These are phyloP conservation scores for Canavalia gladiata DNA, from an alignment of 306 rosid species.

Conservation along the genomic window DNA sequence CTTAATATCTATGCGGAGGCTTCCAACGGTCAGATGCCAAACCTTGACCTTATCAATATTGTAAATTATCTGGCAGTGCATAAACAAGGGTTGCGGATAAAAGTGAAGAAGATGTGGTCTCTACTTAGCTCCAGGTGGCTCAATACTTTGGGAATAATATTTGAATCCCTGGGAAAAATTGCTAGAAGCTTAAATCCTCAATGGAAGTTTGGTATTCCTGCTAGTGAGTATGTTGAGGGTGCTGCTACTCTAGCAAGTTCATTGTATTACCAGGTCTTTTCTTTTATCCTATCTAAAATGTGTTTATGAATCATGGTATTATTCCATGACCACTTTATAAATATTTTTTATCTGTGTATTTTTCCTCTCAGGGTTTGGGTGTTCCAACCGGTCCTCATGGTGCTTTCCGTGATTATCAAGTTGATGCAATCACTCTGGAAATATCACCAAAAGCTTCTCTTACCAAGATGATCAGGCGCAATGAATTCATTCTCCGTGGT, in stretches of 20 bases:
- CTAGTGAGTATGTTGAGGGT: conserved; percentile 87
- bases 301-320: neutral
- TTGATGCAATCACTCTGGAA: conserved; percentile 94
- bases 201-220: conserved; percentile 92
- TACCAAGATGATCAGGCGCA: conserved; percentile 60
- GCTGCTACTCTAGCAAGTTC: conserved; percentile 95
- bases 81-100: conserved; percentile 81
- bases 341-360: conserved; percentile 37
- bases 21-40: conserved; percentile 97
- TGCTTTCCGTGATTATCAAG: conserved; percentile 96
- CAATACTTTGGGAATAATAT: conserved; percentile 70
- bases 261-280: conserved; percentile 81
- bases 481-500: conserved; percentile 77
- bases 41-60: conserved; percentile 92
- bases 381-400: conserved; percentile 96
- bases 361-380: conserved; percentile 79
- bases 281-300: conserved; percentile 33
- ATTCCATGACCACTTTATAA: conserved; percentile 4
- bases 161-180: conserved; percentile 73
- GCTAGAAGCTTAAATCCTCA: conserved; percentile 72
- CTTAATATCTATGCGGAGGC: conserved; percentile 87
- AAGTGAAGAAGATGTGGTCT: conserved; percentile 79
- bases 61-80: conserved; percentile 88
- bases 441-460: conserved; percentile 71
- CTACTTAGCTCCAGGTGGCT: conserved; percentile 75